Percentiles rank a stretch among this genome's conserved stretches.
These are phyloP conservation scores for Agaricales sp. DNA, from an alignment of 1,284 basidiomycete species.

Conservation along the genomic window DNA sequence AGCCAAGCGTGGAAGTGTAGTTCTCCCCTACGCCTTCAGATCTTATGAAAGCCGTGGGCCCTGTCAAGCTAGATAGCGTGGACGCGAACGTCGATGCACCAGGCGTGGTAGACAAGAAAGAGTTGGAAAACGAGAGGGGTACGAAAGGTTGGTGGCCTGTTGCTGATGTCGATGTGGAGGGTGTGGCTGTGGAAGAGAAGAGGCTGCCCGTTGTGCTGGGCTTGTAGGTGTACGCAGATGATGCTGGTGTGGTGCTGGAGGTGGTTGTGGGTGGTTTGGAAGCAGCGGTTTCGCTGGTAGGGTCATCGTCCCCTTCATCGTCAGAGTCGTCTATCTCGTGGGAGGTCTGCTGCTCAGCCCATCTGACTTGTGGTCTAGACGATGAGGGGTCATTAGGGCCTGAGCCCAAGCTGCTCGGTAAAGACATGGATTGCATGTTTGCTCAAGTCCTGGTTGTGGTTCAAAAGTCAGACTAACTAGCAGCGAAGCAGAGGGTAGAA, in stretches of 20 bases:
- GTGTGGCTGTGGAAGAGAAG: not conserved
- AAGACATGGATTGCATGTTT: too few relatives aligned
- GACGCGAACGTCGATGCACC: too few relatives aligned
- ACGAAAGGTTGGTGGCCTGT: not conserved
- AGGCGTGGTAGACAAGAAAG: not conserved
- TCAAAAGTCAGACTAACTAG: too few relatives aligned
- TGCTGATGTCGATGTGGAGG: not conserved
- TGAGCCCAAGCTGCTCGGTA: too few relatives aligned
- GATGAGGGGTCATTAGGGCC: not conserved
- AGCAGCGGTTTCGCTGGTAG: not conserved
- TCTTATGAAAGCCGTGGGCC: not conserved
- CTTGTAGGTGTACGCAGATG: not conserved
- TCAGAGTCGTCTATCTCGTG: not conserved
- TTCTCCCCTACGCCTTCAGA: constrained; percentile 6
- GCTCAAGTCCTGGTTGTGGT: too few relatives aligned
- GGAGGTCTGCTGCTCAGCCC: not conserved
- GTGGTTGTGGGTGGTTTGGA: not conserved
- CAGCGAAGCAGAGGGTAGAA: too few relatives aligned
- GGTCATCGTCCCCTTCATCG: not conserved
- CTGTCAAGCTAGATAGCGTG: too few relatives aligned
- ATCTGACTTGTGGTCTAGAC: not conserved
- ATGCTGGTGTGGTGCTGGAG: not conserved
- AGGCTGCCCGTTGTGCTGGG: too few relatives aligned
- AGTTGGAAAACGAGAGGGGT: not conserved
- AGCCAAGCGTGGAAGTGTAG: constrained; percentile 8